phyloP scores from a whole-genome alignment of 2,329 filamentous ascomycete species.

The Penicillium sp. region DNA sequence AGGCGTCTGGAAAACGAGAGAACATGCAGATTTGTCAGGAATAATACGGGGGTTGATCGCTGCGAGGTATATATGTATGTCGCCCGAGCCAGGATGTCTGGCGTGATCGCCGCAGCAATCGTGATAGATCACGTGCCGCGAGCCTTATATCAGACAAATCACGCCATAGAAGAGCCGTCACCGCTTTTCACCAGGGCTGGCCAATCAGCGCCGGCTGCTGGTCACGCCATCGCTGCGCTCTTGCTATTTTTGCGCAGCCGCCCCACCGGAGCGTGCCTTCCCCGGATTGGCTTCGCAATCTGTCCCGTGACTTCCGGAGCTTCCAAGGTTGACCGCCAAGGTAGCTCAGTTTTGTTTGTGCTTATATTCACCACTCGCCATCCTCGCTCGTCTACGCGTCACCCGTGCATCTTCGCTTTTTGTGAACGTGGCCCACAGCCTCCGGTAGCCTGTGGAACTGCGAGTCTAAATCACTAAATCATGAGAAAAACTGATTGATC shows the following conservation, averaged over 20 bases:
- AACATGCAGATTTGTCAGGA: slow-evolving; percentile 1
- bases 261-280: not conserved
- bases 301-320: not conserved
- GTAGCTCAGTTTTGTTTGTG: not conserved
- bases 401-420: not conserved
- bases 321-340: too few species aligned
- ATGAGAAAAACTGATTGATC: slow-evolving; percentile 2
- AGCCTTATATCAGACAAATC: not conserved
- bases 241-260: not conserved
- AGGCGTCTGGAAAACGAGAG: not conserved
- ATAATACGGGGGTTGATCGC: too few species aligned
- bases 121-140: not conserved
- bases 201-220: not conserved
- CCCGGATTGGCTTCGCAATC: slow-evolving; percentile 9
- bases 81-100: slow-evolving; percentile 5
- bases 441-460: not conserved
- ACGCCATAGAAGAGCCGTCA: not conserved
- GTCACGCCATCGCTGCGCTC: not conserved
- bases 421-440: not conserved
- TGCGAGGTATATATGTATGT: not conserved
- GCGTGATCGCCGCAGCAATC: slow-evolving; percentile 7
- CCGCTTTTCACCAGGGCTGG: not conserved
- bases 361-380: not conserved
- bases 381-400: not conserved
- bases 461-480: not conserved